phyloP scores from a whole-genome alignment of 2,329 filamentous ascomycete species.

The Nothomitra cinnamomea region DNA sequence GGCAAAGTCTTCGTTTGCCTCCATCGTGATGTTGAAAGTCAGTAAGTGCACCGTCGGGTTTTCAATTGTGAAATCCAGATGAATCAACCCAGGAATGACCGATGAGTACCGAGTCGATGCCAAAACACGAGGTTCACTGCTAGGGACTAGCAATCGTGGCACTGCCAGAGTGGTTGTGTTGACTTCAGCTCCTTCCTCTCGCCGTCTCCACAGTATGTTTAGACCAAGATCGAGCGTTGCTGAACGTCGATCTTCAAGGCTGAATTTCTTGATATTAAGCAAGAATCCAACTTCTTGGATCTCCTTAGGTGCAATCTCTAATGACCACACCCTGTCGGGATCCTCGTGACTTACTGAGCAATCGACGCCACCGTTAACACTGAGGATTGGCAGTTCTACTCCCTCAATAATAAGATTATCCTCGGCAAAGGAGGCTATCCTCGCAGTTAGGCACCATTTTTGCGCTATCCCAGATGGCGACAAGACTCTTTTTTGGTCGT shows the following conservation, averaged over 20 bases:
- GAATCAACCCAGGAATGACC: slow-evolving; percentile 20
- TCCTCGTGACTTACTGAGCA: slow-evolving; percentile 28
- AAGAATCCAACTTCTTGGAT: slow-evolving; percentile 54
- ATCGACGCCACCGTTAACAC: slow-evolving; percentile 42
- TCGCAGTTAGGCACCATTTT: slow-evolving; percentile 61
- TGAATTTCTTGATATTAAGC: slow-evolving; percentile 56
- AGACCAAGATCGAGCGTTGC: slow-evolving; percentile 60
- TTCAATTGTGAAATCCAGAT: slow-evolving; percentile 58
- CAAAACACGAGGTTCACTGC: slow-evolving; percentile 74
- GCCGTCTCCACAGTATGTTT: slow-evolving; percentile 59
- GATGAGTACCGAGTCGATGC: slow-evolving; percentile 26
- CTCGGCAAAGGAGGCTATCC: slow-evolving; percentile 56
- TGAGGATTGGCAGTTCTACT: slow-evolving; percentile 43
- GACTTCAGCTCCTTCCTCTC: slow-evolving; percentile 16
- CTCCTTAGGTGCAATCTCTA: slow-evolving; percentile 17
- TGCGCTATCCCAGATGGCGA: slow-evolving; percentile 51
- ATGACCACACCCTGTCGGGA: slow-evolving; percentile 15
- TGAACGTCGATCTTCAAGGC: slow-evolving; percentile 65
- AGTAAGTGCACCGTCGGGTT: slow-evolving; percentile 91
- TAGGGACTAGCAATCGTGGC: slow-evolving; percentile 64
- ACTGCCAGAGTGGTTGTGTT: slow-evolving; percentile 50
- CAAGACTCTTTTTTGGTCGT: slow-evolving; percentile 16
- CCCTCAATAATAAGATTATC: slow-evolving; percentile 45
- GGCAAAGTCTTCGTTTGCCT: slow-evolving; percentile 79
- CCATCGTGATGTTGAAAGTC: slow-evolving; percentile 83